phyloP scores from a whole-genome alignment of 495 filamentous ascomycete genomes.

The Ascodesmis nigricans region DNA sequence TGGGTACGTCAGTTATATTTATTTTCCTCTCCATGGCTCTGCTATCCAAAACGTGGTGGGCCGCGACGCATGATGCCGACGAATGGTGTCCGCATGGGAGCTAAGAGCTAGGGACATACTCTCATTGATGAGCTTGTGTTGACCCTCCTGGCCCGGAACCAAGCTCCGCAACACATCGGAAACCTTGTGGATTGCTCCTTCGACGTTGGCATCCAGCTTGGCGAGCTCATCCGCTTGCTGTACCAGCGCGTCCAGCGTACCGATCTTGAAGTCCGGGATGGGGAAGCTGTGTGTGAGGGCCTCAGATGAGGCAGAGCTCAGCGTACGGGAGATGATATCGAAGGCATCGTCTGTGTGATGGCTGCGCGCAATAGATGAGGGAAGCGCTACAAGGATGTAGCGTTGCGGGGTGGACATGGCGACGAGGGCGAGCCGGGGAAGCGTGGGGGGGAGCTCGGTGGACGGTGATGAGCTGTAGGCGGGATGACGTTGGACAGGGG shows the following conservation, averaged over 20 bases:
- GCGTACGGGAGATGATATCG: constrained; percentile 42
- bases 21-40: background rate
- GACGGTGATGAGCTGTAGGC: too few species aligned
- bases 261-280: constrained; percentile 92
- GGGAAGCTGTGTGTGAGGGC: constrained; percentile 52
- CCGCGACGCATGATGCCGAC: background rate
- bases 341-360: constrained; percentile 64
- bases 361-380: constrained; percentile 47
- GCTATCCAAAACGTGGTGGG: constrained; percentile 2
- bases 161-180: constrained; percentile 62
- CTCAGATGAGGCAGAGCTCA: constrained; percentile 43
- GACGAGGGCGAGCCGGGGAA: too few species aligned
- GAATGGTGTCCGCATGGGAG: background rate
- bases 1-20: too few species aligned
- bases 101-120: constrained; percentile 34
- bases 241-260: constrained; percentile 84
- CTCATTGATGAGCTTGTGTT: constrained; percentile 86
- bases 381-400: constrained; percentile 58
- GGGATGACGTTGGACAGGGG: too few species aligned
- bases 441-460: too few species aligned
- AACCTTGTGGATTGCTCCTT: constrained; percentile 69
- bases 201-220: constrained; percentile 62
- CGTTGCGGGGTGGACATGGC: too few species aligned
- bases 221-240: constrained; percentile 87
- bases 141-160: constrained; percentile 57